phyloP scores from a whole-genome alignment of 805 yeast species.

The Wickerhamomyces alni region DNA sequence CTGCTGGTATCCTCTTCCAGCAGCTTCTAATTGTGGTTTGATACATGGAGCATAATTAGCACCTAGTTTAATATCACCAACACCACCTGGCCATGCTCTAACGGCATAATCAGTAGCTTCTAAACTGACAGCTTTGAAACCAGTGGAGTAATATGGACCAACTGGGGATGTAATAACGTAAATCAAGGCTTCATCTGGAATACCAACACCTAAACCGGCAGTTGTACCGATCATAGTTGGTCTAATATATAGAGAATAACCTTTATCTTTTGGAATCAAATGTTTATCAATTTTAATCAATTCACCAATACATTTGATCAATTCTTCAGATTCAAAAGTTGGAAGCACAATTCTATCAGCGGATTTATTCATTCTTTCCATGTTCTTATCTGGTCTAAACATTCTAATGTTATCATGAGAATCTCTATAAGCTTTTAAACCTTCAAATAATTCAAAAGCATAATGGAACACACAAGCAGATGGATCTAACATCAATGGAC shows the following conservation, averaged over 20 bases:
- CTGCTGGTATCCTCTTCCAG: slow-evolving; percentile 88
- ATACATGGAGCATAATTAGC: slow-evolving; percentile 97
- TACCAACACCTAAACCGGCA: slow-evolving; percentile 78
- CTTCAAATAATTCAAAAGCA: slow-evolving; percentile 93
- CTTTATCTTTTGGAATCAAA: slow-evolving; percentile 79
- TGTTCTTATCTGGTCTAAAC: slow-evolving; percentile 89
- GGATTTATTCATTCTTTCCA: slow-evolving; percentile 84
- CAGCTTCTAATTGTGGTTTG: slow-evolving; percentile 86
- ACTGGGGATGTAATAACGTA: slow-evolving; percentile 92
- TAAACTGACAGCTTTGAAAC: slow-evolving; percentile 89
- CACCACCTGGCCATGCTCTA: slow-evolving; percentile 99
- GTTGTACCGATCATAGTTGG: slow-evolving; percentile 95
- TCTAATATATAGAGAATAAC: slow-evolving; percentile 88
- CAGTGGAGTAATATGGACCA: slow-evolving; percentile 93
- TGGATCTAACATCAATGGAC: slow-evolving; percentile 72
- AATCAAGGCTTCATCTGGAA: slow-evolving; percentile 76
- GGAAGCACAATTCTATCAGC: slow-evolving; percentile 90
- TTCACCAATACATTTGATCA: slow-evolving; percentile 69
- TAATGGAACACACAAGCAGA: slow-evolving; percentile 89
- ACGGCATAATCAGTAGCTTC: slow-evolving; percentile 96
- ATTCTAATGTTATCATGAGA: slow-evolving; percentile 62
- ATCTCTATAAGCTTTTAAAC: slow-evolving; percentile 84
- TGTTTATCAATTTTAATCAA: slow-evolving; percentile 67
- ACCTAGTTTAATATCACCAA: slow-evolving; percentile 93
- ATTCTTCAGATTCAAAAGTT: slow-evolving; percentile 71